Base-by-base conservation (phyloP, 2,329 filamentous ascomycete species). In the Venturia asperata region DNA sequence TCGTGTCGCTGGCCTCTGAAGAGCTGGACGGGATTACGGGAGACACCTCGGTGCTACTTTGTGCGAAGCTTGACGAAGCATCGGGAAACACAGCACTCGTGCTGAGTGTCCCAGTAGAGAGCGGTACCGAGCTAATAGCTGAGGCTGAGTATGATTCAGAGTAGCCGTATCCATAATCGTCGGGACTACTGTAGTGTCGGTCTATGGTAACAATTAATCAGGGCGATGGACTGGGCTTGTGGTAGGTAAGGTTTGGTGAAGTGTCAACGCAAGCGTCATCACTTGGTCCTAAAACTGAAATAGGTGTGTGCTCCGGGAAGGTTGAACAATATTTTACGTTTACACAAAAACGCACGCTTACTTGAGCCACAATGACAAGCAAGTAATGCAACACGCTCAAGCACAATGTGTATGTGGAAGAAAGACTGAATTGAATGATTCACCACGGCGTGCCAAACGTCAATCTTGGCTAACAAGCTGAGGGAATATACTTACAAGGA, bases 131-230 rank as follows among this genome's bases (percentile, higher is more conserved):
- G 30, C 52, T 37, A 37, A 58, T 21, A 37, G 27, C 52, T 7
- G 52, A 58, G 52, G 30, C 30, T n/a, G 52, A 24, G 30, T 58
- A 58, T n/a, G 52, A 37, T 58, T 58, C 27, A 5, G 52, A 58
- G 9, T 34, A 58, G 52, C 30, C 30, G n/a, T 37, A 58, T 58
- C 52, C 52, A 58, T 58, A 58, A 21, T 58, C 52, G 5, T 37
- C 52, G 10, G 9, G 24, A 27, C 47, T 52, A 27, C 47, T 21
- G 19, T 58, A n/a, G 30, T 19, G 30, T 58, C 30, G 27, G 24
- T 58, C 52, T 58, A n/a, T 21, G 15, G 17, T 37, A 3, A 58
- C 27, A 34, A 10, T 58, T n/a, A 21, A 19, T 58, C n/a, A 58
- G 30, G 2, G 3, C 15, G 27, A 15, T 58, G 52, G n/a, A 58